Conservation (phyloP, 768 basidiomycete genomes). For the Tephrocybe rancida region DNA sequence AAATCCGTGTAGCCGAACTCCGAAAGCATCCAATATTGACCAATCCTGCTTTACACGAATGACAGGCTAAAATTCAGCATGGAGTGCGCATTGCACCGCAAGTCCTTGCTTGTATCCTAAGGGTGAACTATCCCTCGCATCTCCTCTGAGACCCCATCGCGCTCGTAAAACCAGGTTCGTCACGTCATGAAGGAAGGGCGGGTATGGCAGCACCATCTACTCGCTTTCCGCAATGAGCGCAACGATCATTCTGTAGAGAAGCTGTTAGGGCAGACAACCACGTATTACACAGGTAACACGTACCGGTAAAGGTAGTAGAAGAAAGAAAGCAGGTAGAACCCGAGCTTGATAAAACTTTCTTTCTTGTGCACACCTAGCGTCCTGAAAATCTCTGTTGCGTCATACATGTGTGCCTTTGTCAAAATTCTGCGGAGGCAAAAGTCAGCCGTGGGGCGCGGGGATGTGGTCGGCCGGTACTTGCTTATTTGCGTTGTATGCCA, state of each 20-base stretch:
- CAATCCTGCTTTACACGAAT: slow-evolving; percentile 16
- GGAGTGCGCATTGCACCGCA: slow-evolving; percentile 2
- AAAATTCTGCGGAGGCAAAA: slow-evolving; percentile 63
- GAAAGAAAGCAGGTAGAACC: slow-evolving; percentile 89
- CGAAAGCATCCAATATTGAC: slow-evolving; percentile 18
- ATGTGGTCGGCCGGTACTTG: slow-evolving; percentile 40
- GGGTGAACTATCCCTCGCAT: not conserved
- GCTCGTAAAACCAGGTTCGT: slow-evolving; percentile 6
- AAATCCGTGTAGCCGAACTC: slow-evolving; percentile 3
- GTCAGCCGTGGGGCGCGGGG: not conserved
- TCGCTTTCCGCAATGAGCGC: slow-evolving; percentile 83
- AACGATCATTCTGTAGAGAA: slow-evolving; percentile 71
- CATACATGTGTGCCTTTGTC: slow-evolving; percentile 96
- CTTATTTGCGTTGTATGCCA: slow-evolving; percentile 95
- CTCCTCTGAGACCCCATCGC: slow-evolving; percentile 8
- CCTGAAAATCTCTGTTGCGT: slow-evolving; percentile 99
- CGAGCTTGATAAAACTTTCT: slow-evolving; percentile 93
- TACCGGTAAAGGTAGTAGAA: slow-evolving; percentile 92
- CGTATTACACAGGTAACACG: slow-evolving; percentile 26
- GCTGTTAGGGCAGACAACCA: slow-evolving; percentile 2
- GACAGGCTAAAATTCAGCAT: slow-evolving; percentile 1
- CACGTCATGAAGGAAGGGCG: not conserved
- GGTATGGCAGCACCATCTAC: slow-evolving; percentile 26
- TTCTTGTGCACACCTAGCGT: slow-evolving; percentile 94
- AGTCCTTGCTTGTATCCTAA: slow-evolving; percentile 8